Base-by-base conservation (phyloP, 306 rosid genomes). In the Prunus campanulata region DNA sequence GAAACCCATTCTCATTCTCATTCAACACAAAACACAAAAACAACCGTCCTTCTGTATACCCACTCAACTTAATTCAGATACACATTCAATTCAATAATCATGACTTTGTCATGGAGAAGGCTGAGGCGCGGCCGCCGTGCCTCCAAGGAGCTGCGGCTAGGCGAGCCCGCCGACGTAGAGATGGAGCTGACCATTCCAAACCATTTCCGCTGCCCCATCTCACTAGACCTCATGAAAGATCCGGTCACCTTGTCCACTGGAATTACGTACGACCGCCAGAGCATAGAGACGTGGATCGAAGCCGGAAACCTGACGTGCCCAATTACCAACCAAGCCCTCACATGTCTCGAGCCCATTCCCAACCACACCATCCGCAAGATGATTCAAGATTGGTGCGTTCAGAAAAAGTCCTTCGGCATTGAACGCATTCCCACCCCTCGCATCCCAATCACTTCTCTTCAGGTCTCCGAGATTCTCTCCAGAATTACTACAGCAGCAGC, bases 311-410 rank as follows among this genome's bases (percentile, higher is more conserved):
- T 72, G 65, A 85, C 75, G 10, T 87, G 89, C 62, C 91, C 91
- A 0, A 78, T 80, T 11, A 87, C 89, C 0, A 87, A 82, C 68
- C 89, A 83, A 24, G 84, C 55, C 2, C 49, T 87, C 30, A 68
- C 48, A 3, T 78, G 66, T 51, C 52, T 83, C 12, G 89, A 87
- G 65, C 80, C 78, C 0, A 83, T 87, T 18, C 89, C 91, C 0
- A 87, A 87, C 48, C 91, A 87, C 59, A 65, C 86, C 72, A 78
- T 87, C 47, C 68, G 89, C 70, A 83, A 79, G 62, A 82, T 85
- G 88, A 87, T 87, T 27, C 91, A 87, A 46, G 85, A 80, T 50
- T 87, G 91, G 91, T 87, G 91, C 22, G 87, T 85, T 0, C 80
- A 82, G 30, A 83, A 87, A 56, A 62, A 50, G 39, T 76, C 84